Evolutionary conservation across 441 rosid species (phyloP).

Genomic region (Kokia cookei): DNA sequence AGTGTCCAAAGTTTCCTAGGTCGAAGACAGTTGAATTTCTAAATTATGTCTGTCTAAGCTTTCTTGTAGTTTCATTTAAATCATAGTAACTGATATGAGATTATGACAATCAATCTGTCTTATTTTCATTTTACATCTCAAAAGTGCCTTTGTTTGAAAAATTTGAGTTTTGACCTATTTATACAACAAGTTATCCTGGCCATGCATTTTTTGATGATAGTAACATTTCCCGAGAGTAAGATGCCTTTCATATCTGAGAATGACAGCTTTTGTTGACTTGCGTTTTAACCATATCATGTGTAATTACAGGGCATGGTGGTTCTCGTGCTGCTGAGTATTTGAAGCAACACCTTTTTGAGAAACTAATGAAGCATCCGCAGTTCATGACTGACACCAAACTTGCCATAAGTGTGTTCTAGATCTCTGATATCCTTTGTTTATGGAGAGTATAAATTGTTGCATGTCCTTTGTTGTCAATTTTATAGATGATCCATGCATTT

Average conservation of each 20-base stretch:
- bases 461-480: neutral
- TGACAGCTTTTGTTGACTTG: neutral
- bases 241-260: neutral
- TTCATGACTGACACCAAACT: constrained; percentile 70
- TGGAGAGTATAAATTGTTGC: neutral
- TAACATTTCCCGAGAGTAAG: neutral
- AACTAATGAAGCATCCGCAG: constrained; percentile 83
- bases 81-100: neutral
- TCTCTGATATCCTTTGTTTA: constrained; percentile 1
- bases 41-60: neutral
- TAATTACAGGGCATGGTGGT: constrained; percentile 90
- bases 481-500: constrained; percentile 8
- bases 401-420: constrained; percentile 61
- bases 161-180: neutral
- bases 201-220: neutral
- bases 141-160: neutral
- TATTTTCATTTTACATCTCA: neutral
- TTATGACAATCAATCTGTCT: neutral
- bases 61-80: neutral
- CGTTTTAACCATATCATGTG: neutral
- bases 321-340: constrained; percentile 95
- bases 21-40: neutral
- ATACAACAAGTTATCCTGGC: neutral
- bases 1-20: neutral
- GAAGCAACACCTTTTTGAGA: constrained; percentile 88